Percentiles rank a stretch among this genome's conserved stretches.
Evolutionary conservation across 495 filamentous ascomycete genomes (phyloP).

Genomic region (Penicillium tannophilum): DNA sequence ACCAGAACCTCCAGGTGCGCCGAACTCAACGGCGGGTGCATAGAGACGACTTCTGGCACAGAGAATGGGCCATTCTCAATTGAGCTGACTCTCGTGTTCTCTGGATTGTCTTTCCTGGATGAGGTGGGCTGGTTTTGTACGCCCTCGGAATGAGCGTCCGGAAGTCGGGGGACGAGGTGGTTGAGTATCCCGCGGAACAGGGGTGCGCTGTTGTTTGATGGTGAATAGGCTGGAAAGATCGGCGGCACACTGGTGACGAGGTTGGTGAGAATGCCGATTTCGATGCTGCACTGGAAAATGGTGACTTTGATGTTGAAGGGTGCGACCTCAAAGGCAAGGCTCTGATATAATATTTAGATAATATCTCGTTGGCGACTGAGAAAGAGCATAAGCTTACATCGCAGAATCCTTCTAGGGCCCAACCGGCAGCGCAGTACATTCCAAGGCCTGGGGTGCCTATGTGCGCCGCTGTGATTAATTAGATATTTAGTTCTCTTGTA

Average conservation of each 20-base stretch:
- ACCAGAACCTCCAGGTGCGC: constrained; percentile 68
- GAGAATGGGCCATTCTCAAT: constrained; percentile 48
- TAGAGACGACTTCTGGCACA: constrained; percentile 59
- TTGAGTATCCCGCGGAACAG: constrained; percentile 78
- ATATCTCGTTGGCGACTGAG: neutral
- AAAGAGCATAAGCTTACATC: constrained; percentile 54
- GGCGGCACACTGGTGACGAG: constrained; percentile 80
- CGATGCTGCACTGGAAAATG: constrained; percentile 86
- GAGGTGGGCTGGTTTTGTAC: constrained; percentile 18
- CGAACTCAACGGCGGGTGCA: constrained; percentile 70
- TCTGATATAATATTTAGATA: constrained; percentile 45
- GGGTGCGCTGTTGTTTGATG: constrained; percentile 73
- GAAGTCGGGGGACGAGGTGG: constrained; percentile 64
- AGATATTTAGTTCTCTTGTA: constrained; percentile 10
- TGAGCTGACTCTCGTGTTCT: constrained; percentile 29
- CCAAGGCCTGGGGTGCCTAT: constrained; percentile 90
- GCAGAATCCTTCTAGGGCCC: constrained; percentile 97
- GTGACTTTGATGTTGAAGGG: constrained; percentile 97
- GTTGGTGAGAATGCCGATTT: constrained; percentile 83
- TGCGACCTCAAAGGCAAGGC: constrained; percentile 92
- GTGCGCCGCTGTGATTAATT: constrained; percentile 62
- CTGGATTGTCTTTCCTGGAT: constrained; percentile 24
- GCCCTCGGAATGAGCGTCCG: constrained; percentile 25
- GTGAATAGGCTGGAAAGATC: constrained; percentile 70
- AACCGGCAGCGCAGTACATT: constrained; percentile 88